Evolutionary conservation across 108 stramenopile genomes (phyloP).

Genomic region (Aurantiochytrium sp.): DNA sequence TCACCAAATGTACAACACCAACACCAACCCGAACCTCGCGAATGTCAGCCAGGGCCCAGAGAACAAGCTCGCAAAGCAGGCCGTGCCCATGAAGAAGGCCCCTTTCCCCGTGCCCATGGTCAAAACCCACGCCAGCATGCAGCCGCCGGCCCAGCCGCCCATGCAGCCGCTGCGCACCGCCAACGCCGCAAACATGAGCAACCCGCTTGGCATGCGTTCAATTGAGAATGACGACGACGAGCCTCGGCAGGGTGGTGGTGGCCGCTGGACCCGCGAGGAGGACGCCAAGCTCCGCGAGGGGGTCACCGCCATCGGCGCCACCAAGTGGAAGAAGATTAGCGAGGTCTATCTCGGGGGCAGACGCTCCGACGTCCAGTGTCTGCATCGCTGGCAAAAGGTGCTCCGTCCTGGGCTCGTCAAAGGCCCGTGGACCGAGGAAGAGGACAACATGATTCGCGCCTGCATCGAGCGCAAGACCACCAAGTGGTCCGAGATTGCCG

Average conservation of each 20-base stretch:
- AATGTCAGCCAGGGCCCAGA: too few relatives aligned
- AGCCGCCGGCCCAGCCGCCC: background rate
- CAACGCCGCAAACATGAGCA: background rate
- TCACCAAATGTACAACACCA: background rate
- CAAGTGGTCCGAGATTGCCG: slow-evolving; percentile 90
- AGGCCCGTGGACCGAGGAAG: slow-evolving; percentile 67
- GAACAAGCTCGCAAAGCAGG: too few relatives aligned
- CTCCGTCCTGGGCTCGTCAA: slow-evolving; percentile 58
- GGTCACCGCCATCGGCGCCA: slow-evolving; percentile 50
- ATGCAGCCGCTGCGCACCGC: background rate
- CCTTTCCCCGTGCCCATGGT: background rate
- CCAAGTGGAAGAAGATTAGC: slow-evolving; percentile 56
- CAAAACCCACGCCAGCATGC: background rate
- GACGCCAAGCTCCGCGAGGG: slow-evolving; percentile 52
- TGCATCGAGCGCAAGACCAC: slow-evolving; percentile 61
- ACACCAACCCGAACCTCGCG: background rate
- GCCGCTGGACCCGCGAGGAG: slow-evolving; percentile 57
- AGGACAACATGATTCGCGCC: slow-evolving; percentile 67
- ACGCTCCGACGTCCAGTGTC: slow-evolving; percentile 64
- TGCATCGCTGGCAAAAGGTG: slow-evolving; percentile 68
- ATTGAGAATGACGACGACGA: background rate
- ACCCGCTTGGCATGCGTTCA: background rate
- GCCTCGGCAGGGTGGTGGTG: slow-evolving; percentile 28
- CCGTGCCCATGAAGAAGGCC: background rate
- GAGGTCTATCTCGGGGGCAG: slow-evolving; percentile 45